phyloP scores from a whole-genome alignment of 345 rosid genomes.

The Lagerstroemia speciosa region DNA sequence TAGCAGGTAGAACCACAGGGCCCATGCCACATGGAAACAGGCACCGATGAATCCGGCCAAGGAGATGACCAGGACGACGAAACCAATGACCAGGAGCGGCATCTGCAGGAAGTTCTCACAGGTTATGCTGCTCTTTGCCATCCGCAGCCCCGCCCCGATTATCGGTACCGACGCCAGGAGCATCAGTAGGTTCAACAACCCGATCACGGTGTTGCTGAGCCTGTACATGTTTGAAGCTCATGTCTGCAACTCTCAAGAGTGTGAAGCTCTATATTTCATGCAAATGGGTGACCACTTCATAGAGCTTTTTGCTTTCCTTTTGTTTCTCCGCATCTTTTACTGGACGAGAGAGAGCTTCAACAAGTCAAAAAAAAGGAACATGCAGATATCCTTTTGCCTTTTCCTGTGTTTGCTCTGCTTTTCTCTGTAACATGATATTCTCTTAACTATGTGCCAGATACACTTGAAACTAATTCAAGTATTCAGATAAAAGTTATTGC shows the following conservation, averaged over 20 bases:
- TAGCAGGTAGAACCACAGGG: conserved; percentile 80
- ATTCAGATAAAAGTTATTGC: background rate
- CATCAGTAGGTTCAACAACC: conserved; percentile 74
- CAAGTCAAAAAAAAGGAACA: too few relatives aligned
- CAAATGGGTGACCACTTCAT: too few relatives aligned
- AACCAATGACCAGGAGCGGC: conserved; percentile 71
- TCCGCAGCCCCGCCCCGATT: conserved; percentile 85
- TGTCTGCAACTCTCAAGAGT: too few relatives aligned
- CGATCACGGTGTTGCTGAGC: conserved; percentile 74
- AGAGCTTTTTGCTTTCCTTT: too few relatives aligned
- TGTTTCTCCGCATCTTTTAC: background rate
- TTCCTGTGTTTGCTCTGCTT: background rate
- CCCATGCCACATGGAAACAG: conserved; percentile 86
- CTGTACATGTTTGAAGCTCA: conserved; percentile 38
- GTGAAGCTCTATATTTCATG: too few relatives aligned
- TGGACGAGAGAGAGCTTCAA: too few relatives aligned
- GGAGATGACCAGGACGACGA: conserved; percentile 65
- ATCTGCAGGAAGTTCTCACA: conserved; percentile 86
- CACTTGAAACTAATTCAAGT: background rate
- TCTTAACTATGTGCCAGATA: too few relatives aligned
- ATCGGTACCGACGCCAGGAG: conserved; percentile 81
- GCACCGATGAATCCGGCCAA: conserved; percentile 90
- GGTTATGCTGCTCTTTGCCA: conserved; percentile 70
- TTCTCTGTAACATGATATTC: too few relatives aligned
- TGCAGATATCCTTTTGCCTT: background rate